These are phyloP conservation scores for Ustilago tritici DNA, from an alignment of 1,284 basidiomycete genomes.

Conservation along the genomic window DNA sequence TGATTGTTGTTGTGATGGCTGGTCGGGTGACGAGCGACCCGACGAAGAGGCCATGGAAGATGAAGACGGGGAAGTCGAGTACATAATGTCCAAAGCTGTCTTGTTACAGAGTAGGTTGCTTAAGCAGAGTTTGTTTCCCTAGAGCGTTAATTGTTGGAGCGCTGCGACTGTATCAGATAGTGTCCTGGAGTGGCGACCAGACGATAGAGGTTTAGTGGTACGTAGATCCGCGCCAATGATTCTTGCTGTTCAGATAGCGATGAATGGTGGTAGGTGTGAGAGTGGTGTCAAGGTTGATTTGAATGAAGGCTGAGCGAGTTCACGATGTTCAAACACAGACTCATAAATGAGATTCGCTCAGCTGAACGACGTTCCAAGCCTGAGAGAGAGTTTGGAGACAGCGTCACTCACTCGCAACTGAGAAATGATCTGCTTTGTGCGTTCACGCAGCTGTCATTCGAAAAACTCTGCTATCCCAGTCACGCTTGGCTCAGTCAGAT, in stretches of 20 bases:
- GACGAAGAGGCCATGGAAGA: slow-evolving; percentile 41
- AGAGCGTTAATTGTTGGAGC: background rate
- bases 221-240: background rate
- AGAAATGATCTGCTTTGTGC: background rate
- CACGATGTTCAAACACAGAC: background rate
- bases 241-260: background rate
- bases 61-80: slow-evolving; percentile 42
- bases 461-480: too few relatives aligned
- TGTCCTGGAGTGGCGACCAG: background rate
- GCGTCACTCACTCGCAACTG: background rate
- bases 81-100: slow-evolving; percentile 14
- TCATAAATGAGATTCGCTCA: background rate
- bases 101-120: too few relatives aligned
- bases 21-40: slow-evolving; percentile 44
- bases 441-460: too few relatives aligned
- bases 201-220: background rate
- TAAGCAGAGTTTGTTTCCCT: too few relatives aligned
- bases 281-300: too few relatives aligned
- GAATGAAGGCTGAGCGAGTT: background rate
- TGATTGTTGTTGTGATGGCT: slow-evolving; percentile 16
- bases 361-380: slow-evolving; percentile 6
- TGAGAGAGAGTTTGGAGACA: background rate
- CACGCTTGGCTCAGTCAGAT: too few relatives aligned
- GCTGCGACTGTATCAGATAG: background rate
- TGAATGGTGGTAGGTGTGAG: background rate